Conservation (phyloP, 2,329 filamentous ascomycete species). For the Coleophoma cylindrospora region DNA sequence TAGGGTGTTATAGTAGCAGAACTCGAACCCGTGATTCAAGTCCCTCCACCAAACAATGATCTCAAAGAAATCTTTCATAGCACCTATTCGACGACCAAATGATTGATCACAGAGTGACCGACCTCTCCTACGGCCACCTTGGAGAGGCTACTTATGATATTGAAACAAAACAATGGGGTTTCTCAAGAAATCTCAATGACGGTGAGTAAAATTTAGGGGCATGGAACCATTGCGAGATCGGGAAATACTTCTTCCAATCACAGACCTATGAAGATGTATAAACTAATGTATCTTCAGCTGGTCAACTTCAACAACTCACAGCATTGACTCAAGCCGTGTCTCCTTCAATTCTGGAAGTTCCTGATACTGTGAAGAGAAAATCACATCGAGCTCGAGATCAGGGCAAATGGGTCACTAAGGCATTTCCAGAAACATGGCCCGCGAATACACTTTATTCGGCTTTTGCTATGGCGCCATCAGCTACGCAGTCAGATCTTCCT, state of each 20-base stretch:
- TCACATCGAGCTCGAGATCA: slow-evolving; percentile 11
- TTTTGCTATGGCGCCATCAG: slow-evolving; percentile 1
- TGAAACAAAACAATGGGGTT: slow-evolving; percentile 24
- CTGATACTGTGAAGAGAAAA: slow-evolving; percentile 3
- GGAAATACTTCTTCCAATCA: no score
- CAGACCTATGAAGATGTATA: not conserved
- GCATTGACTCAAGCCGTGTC: slow-evolving; percentile 18
- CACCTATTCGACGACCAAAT: slow-evolving; percentile 34
- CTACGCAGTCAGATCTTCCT: slow-evolving; percentile 2
- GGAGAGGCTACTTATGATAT: slow-evolving; percentile 41
- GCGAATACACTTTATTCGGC: slow-evolving; percentile 9
- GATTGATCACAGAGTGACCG: slow-evolving; percentile 40
- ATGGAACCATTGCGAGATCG: no score
- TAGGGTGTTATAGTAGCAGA: no score
- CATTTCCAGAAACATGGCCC: slow-evolving; percentile 18
- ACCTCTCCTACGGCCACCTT: slow-evolving; percentile 48
- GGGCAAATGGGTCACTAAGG: slow-evolving; percentile 17
- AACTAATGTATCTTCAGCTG: slow-evolving; percentile 12
- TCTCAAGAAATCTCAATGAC: slow-evolving; percentile 15
- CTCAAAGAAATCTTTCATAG: not conserved
- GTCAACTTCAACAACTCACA: slow-evolving; percentile 18
- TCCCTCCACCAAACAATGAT: not conserved
- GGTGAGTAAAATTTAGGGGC: slow-evolving; percentile 7
- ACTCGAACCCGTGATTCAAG: not conserved
- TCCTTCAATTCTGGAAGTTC: slow-evolving; percentile 12